These are phyloP conservation scores for Aspergillus persii DNA, from an alignment of 2,329 filamentous ascomycete genomes.

Conservation along the genomic window DNA sequence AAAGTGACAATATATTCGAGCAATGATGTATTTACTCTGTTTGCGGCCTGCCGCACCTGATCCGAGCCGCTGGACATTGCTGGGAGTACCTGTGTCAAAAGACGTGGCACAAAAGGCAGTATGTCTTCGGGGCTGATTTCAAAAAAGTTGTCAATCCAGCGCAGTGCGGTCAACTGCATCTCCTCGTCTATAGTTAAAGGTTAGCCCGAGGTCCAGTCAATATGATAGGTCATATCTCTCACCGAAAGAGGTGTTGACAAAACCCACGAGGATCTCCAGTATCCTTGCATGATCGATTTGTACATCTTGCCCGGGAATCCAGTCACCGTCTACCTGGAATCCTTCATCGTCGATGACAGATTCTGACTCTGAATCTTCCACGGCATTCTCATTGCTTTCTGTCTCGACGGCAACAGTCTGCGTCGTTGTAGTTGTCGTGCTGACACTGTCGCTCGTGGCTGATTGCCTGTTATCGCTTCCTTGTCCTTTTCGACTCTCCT, in stretches of 20 bases:
- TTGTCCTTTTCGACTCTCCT: slow-evolving; percentile 72
- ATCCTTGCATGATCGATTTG: slow-evolving; percentile 91
- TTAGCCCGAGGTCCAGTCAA: background rate
- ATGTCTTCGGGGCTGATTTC: slow-evolving; percentile 98
- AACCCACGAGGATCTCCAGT: slow-evolving; percentile 84
- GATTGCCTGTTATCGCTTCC: slow-evolving; percentile 69
- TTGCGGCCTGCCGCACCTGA: slow-evolving; percentile 81
- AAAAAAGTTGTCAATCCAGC: slow-evolving; percentile 95
- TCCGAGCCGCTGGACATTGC: slow-evolving; percentile 92
- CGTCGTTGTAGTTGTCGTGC: slow-evolving; percentile 54
- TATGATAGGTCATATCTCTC: slow-evolving; percentile 8
- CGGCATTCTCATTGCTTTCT: slow-evolving; percentile 55
- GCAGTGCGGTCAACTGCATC: slow-evolving; percentile 82
- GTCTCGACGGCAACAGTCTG: slow-evolving; percentile 37
- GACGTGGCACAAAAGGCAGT: slow-evolving; percentile 86
- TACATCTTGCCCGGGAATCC: slow-evolving; percentile 96
- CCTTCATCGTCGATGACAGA: slow-evolving; percentile 52
- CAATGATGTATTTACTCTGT: slow-evolving; percentile 82
- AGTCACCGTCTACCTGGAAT: slow-evolving; percentile 77
- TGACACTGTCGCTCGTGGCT: slow-evolving; percentile 66
- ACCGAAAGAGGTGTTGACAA: slow-evolving; percentile 80
- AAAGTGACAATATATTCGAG: slow-evolving; percentile 94
- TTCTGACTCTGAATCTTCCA: slow-evolving; percentile 47
- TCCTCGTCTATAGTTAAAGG: slow-evolving; percentile 66
- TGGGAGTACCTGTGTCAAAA: slow-evolving; percentile 86